Evolutionary conservation across 2,329 filamentous ascomycete species (phyloP), one percentile per base, ranked within the genome.

Genomic region (Lizonia empirigonia): DNA sequence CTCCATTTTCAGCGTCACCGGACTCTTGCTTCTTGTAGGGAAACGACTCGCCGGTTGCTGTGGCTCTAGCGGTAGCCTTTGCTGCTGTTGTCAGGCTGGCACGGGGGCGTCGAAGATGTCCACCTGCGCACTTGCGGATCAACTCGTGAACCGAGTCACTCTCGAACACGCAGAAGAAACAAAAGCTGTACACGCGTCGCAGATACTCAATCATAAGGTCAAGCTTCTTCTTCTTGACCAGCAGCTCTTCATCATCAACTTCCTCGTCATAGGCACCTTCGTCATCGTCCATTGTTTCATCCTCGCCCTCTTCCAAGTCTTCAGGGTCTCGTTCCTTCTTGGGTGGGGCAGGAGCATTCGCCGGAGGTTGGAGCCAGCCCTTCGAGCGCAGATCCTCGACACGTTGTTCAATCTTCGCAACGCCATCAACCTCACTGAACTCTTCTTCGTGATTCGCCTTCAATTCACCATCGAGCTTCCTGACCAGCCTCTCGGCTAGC

Each of bases 151-250:
- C 87, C 0, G 93, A 97, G 73, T 99, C 94, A 68, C 91, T 94
- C 76, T 99, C 94, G 63, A 99, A 97, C 5, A 99, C 95, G 72
- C 94, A 99, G 79, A 97, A 99, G 80, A 99, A 97, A 78, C 94
- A 99, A 77, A 99, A 97, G 76, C 94, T 97, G 81, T 95, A 96
- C 44, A 99, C 94, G 13, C 94, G 87, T 44, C 94, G 91, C 53
- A 99, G 82, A 72, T 99, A 99, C 76, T 99, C 94, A 44, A 97
- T 94, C 73, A 96, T 82, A 27, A 99, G 80, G 75, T 99, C 94
- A 40, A 99, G 84, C 68, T 94, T 92, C 80, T 99, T 97, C 83
- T 97, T 97, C 80, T 96, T 94, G 32, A 87, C 83, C 46, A 97
- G 74, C 30, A 97, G 79, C 32, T 97, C 91, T 68, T 96, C 91